Evolutionary conservation across 257 asterid species (phyloP), one percentile per base, ranked within the genome.

Genomic region (Salvia miltiorrhiza): DNA sequence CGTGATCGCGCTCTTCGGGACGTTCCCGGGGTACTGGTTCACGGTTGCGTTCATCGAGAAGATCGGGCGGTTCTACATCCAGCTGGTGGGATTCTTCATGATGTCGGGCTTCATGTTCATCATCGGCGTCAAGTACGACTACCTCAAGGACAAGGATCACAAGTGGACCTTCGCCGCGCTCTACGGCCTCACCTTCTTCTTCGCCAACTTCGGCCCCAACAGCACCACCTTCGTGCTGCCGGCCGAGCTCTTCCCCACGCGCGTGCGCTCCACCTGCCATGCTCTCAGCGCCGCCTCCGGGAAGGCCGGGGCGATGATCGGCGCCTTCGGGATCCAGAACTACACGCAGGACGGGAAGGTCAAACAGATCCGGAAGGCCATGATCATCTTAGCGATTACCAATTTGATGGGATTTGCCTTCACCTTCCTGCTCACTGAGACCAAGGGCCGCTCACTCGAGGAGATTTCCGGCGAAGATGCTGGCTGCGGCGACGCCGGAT

Each of bases 141-240:
- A 77, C 63, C 79, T 80, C 21, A 73, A 14, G 50, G 54, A 21
- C 5, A 0, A 26, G 24, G 59, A 77, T 3, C 85, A 80, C 35
- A 80, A 54, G 32, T 77, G 80, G 82, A 67, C 77, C 1, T 80
- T 80, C 43, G 85, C 85, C 0, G 77, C 69, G 4, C 75, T 80
- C n/a, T 80, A 80, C 43, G 82, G 85, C 23, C 82, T 80, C 24
- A 80, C 85, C 4, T 80, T 80, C 73, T 80, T 80, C 76, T 80
- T 80, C 50, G 85, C 85, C 2, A 77, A 80, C 58, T 80, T 80
- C 63, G 85, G 85, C 11, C 85, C 85, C 13, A 80, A 80, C 37
- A 73, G 82, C 70, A 80, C 85, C 0, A 80, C 85, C 0, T 80
- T 80, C 37, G 85, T 80, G 19, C 79, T 80, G 1, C 85, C 85